These are phyloP conservation scores for Plicaturopsis crispa DNA, from an alignment of 768 basidiomycete genomes.

Conservation along the genomic window DNA sequence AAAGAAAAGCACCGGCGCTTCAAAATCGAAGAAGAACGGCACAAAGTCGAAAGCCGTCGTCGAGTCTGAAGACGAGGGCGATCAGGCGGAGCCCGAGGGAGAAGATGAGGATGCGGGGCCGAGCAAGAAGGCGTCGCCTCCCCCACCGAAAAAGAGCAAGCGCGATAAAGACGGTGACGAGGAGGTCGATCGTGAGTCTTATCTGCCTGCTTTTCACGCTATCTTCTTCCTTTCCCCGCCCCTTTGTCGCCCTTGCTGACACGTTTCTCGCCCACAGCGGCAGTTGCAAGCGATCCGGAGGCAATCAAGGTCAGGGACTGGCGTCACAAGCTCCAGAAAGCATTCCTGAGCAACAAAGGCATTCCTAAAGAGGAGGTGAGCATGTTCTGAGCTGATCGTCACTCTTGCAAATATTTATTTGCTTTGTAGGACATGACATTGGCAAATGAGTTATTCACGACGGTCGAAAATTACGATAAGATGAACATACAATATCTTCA, in stretches of 20 bases:
- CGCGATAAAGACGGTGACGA: constrained; percentile 53
- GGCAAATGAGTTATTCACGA: constrained; percentile 64
- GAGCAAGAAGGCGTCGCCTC: constrained; percentile 49
- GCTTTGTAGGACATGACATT: constrained; percentile 63
- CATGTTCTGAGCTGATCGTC: constrained; percentile 1
- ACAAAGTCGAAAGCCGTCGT: constrained; percentile 54
- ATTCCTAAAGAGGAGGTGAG: constrained; percentile 60
- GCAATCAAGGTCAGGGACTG: constrained; percentile 79
- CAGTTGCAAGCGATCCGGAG: constrained; percentile 48
- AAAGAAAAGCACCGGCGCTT: constrained; percentile 20
- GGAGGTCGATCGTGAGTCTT: constrained; percentile 48
- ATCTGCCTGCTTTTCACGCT: constrained; percentile 7
- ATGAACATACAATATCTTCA: constrained; percentile 74
- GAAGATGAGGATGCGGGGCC: constrained; percentile 38
- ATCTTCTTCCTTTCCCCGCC: constrained; percentile 9
- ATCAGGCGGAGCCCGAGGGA: constrained; percentile 36
- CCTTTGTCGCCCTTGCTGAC: no score
- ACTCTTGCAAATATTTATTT: constrained; percentile 3
- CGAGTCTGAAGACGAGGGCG: constrained; percentile 65
- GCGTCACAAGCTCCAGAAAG: constrained; percentile 89
- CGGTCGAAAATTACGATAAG: constrained; percentile 67
- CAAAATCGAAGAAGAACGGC: constrained; percentile 46
- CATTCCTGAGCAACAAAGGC: constrained; percentile 62
- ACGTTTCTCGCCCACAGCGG: constrained; percentile 23
- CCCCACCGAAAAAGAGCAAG: constrained; percentile 59